These are phyloP conservation scores for Phytophthora hybrid DNA, from an alignment of 352 stramenopile species.

Conservation along the genomic window DNA sequence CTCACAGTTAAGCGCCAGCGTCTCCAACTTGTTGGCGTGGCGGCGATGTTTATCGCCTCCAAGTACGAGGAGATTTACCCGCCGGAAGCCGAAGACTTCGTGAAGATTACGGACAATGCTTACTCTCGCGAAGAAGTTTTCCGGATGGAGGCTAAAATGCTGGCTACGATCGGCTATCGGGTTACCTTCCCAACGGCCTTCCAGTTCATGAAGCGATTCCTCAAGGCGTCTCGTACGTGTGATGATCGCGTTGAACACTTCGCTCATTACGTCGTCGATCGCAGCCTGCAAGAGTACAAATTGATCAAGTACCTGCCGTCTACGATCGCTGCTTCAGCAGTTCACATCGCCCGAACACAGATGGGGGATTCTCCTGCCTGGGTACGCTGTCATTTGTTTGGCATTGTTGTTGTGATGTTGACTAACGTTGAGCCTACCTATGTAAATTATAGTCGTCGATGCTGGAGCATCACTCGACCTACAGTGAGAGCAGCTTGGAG, in stretches of 20 bases:
- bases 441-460: conserved; percentile 60
- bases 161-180: conserved; percentile 75
- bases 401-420: neutral
- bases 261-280: conserved; percentile 98
- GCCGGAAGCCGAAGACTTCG: conserved; percentile 93
- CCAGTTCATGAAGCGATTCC: conserved; percentile 89
- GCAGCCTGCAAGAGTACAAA: conserved; percentile 98
- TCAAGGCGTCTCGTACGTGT: conserved; percentile 80
- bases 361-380: conserved; percentile 81
- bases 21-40: conserved; percentile 97
- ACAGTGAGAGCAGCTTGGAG: conserved; percentile 65
- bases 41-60: conserved; percentile 95
- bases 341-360: conserved; percentile 95
- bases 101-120: conserved; percentile 97
- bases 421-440: conserved; percentile 17
- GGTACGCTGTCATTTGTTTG: conserved; percentile 49
- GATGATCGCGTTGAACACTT: conserved; percentile 89
- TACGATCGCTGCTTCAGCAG: conserved; percentile 95
- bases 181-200: conserved; percentile 88
- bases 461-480: conserved; percentile 81
- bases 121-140: conserved; percentile 91
- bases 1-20: conserved; percentile 79
- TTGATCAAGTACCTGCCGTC: conserved; percentile 98
- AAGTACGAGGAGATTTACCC: conserved; percentile 99
- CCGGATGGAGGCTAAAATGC: conserved; percentile 82